phyloP scores from a whole-genome alignment of 2,329 filamentous ascomycete species.

The Colletotrichum sp. region DNA sequence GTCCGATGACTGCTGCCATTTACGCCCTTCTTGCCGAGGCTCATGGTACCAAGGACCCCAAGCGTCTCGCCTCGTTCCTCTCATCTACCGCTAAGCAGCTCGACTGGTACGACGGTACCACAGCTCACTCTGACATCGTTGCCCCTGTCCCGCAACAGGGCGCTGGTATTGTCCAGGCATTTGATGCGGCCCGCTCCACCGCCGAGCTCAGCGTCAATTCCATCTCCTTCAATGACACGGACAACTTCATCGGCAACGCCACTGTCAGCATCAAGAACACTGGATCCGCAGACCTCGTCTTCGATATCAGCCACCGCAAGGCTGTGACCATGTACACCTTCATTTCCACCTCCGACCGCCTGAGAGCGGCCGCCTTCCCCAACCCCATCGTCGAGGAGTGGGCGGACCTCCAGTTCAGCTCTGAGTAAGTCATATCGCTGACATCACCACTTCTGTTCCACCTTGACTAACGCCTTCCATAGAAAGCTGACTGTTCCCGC shows the following conservation, averaged over 20 bases:
- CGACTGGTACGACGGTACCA: slow-evolving; percentile 48
- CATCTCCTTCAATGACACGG: slow-evolving; percentile 68
- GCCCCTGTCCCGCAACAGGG: slow-evolving; percentile 67
- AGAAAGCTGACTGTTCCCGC: slow-evolving; percentile 45
- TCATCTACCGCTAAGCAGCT: slow-evolving; percentile 54
- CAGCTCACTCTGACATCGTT: slow-evolving; percentile 38
- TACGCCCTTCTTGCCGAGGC: slow-evolving; percentile 58
- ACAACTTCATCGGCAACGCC: slow-evolving; percentile 52
- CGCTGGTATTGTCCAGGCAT: slow-evolving; percentile 63
- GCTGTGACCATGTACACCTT: slow-evolving; percentile 61
- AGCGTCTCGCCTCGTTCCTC: slow-evolving; percentile 51
- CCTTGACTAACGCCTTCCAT: background rate
- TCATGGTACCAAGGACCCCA: slow-evolving; percentile 54
- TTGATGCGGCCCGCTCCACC: slow-evolving; percentile 60
- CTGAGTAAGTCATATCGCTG: slow-evolving; percentile 16
- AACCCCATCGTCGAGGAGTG: slow-evolving; percentile 44
- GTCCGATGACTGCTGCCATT: slow-evolving; percentile 59
- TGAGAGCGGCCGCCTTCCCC: slow-evolving; percentile 42
- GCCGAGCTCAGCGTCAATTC: slow-evolving; percentile 59
- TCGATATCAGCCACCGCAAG: slow-evolving; percentile 54
- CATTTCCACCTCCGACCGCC: slow-evolving; percentile 37
- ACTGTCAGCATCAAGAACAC: slow-evolving; percentile 62
- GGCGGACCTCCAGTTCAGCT: slow-evolving; percentile 47
- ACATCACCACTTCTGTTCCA: rapidly evolving
- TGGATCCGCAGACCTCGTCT: slow-evolving; percentile 51